Conservation (phyloP, 805 yeast species). For the Candida qinlingensis region DNA sequence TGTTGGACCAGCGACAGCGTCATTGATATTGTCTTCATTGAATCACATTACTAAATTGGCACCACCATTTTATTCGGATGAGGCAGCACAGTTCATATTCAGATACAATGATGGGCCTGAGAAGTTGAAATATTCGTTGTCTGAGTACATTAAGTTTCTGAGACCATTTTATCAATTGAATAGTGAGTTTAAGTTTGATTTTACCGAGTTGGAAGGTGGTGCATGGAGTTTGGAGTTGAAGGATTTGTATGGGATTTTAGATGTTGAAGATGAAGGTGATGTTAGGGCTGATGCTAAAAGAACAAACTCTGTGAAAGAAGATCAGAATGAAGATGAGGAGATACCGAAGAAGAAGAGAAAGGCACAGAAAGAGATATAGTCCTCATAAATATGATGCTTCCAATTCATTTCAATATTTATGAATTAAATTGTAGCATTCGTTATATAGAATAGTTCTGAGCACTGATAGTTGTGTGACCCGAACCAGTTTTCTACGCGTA, state of each 20-base stretch:
- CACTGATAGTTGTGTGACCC: too few species aligned
- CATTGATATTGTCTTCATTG: constrained; percentile 18
- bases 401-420: too few species aligned
- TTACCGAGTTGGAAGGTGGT: constrained; percentile 19
- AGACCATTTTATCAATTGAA: constrained; percentile 12
- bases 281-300: background rate
- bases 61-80: constrained; percentile 26
- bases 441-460: too few species aligned
- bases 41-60: constrained; percentile 12
- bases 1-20: constrained; percentile 26
- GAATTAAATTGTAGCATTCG: too few species aligned
- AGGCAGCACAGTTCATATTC: constrained; percentile 18
- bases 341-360: background rate
- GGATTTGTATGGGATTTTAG: background rate
- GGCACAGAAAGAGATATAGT: background rate
- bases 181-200: constrained; percentile 8
- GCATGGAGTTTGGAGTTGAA: constrained; percentile 19
- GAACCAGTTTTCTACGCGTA: too few species aligned
- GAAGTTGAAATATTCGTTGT: constrained; percentile 19
- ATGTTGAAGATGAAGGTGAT: background rate
- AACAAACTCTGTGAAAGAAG: background rate
- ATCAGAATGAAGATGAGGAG: background rate
- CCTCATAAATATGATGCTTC: background rate
- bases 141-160: constrained; percentile 17
- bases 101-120: background rate